Conservation (phyloP, 2,329 filamentous ascomycete species). For the Xylaria multiplex region DNA sequence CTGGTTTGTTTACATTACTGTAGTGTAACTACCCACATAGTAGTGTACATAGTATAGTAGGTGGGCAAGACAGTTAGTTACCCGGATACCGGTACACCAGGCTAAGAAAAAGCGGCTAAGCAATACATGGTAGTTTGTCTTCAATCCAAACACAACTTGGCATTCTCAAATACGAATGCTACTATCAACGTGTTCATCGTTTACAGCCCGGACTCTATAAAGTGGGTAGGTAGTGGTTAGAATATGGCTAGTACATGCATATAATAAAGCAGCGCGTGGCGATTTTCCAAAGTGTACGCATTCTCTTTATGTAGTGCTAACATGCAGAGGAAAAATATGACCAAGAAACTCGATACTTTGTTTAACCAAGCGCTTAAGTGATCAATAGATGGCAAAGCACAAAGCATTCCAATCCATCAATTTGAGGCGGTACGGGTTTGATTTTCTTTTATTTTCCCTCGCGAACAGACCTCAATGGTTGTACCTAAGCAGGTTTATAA, state of each 20-base stretch:
- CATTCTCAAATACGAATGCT: constrained; percentile 23
- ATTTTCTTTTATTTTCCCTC: constrained; percentile 8
- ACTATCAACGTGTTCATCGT: constrained; percentile 31
- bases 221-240: constrained; percentile 19
- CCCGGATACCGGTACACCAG: neutral
- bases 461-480: neutral
- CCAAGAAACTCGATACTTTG: neutral
- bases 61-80: neutral
- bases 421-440: neutral
- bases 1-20: constrained; percentile 1
- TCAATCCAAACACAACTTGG: constrained; percentile 1
- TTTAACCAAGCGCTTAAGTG: too few relatives aligned
- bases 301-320: constrained; percentile 3
- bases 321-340: neutral
- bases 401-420: neutral
- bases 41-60: too few relatives aligned
- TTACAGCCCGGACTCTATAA: constrained; percentile 14
- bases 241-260: constrained; percentile 3
- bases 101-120: neutral
- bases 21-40: too few relatives aligned
- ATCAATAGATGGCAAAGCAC: neutral
- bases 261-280: constrained; percentile 22
- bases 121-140: neutral
- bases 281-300: constrained; percentile 9
- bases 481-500: constrained; percentile 1